A percentile compares a stretch with the other conserved stretches of the same genome.
Conservation (phyloP, 2,329 filamentous ascomycete species). For the Aspergillus cejpii region DNA sequence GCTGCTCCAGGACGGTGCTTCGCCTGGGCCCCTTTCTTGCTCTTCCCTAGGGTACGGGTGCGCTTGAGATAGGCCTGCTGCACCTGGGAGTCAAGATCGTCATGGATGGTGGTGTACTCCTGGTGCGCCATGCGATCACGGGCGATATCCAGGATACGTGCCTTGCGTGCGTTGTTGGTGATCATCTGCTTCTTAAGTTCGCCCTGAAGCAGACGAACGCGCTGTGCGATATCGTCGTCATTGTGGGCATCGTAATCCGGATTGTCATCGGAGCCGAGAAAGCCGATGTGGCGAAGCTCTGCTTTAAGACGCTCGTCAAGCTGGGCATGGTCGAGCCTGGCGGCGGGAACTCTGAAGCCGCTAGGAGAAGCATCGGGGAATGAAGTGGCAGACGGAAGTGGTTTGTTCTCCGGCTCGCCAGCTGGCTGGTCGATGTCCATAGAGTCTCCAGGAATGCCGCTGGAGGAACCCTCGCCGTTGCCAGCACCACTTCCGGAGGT, state of each 20-base stretch:
- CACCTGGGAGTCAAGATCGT: constrained; percentile 91
- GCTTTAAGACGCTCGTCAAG: constrained; percentile 87
- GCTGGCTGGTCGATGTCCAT: constrained; percentile 46
- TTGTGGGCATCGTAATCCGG: constrained; percentile 83
- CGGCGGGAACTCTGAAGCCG: constrained; percentile 69
- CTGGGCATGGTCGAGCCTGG: constrained; percentile 75
- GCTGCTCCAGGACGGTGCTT: constrained; percentile 57
- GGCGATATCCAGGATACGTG: constrained; percentile 76
- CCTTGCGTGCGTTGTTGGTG: constrained; percentile 83
- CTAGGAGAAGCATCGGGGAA: constrained; percentile 72
- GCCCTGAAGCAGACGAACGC: constrained; percentile 75
- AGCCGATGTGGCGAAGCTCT: constrained; percentile 83
- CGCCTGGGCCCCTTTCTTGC: constrained; percentile 72
- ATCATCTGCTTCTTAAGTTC: constrained; percentile 77
- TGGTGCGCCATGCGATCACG: constrained; percentile 92
- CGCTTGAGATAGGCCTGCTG: constrained; percentile 94
- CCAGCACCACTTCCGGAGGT: constrained; percentile 36
- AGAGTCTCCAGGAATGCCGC: constrained; percentile 42
- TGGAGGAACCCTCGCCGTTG: neutral
- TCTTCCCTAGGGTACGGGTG: constrained; percentile 88
- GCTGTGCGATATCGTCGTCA: constrained; percentile 89
- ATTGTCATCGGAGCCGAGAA: constrained; percentile 62
- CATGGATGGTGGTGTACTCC: constrained; percentile 92
- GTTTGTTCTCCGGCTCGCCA: constrained; percentile 41
- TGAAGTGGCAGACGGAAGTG: constrained; percentile 63